phyloP scores from a whole-genome alignment of 106 monocot species.

The Phalaenopsis aphrodite region DNA sequence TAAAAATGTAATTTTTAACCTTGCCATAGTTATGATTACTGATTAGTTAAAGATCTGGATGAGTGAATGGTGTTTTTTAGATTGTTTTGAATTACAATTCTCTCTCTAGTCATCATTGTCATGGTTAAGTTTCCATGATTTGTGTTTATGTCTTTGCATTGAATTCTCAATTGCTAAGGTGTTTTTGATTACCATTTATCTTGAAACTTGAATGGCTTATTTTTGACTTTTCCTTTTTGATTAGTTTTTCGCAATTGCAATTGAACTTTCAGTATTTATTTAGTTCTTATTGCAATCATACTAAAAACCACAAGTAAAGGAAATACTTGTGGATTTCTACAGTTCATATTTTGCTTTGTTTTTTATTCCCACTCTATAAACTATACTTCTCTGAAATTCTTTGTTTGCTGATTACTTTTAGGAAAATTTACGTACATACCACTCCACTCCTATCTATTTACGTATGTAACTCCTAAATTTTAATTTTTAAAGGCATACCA shows the following conservation, averaged over 20 bases:
- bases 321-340: not conserved
- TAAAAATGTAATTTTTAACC: not conserved
- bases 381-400: not conserved
- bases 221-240: not conserved
- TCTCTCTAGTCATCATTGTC: not conserved
- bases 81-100: not conserved
- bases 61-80: not conserved
- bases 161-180: not conserved
- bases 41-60: not conserved
- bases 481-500: no score
- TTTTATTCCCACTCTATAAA: not conserved
- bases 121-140: not conserved
- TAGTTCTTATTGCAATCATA: not conserved
- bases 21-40: not conserved
- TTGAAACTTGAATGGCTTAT: not conserved
- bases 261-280: not conserved
- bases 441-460: no score
- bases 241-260: not conserved
- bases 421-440: no score
- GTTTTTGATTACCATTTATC: not conserved
- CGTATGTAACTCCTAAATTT: no score
- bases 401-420: not conserved
- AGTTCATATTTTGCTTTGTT: not conserved
- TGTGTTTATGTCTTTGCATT: not conserved
- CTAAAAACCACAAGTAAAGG: not conserved